Percentiles rank a stretch among this genome's conserved stretches.
Conservation (phyloP, 345 rosid species). For the Anacardium occidentale region DNA sequence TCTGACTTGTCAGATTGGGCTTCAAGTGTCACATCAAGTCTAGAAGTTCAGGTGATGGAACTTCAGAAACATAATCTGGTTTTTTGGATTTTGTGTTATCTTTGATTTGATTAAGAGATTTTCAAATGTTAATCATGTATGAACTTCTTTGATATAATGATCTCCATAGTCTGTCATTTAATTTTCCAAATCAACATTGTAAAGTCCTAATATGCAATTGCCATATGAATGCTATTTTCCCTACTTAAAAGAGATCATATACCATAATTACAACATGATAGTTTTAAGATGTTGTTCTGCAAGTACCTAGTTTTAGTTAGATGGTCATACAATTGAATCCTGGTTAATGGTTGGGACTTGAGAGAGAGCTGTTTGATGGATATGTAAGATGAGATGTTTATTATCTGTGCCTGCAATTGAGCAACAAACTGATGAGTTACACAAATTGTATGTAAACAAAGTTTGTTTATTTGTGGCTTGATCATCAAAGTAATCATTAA, state of each 20-base stretch:
- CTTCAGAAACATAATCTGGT: not conserved
- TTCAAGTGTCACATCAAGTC: constrained; percentile 75
- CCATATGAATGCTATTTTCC: not conserved
- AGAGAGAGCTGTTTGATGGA: not conserved
- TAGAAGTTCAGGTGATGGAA: constrained; percentile 65
- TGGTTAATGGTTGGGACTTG: too few relatives aligned
- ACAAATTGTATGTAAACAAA: too few relatives aligned
- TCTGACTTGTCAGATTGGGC: constrained; percentile 97
- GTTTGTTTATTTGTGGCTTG: not conserved
- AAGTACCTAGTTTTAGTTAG: not conserved
- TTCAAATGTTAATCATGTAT: not conserved
- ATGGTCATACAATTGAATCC: not conserved
- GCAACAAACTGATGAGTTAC: not conserved
- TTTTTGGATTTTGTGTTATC: not conserved
- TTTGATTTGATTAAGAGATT: not conserved
- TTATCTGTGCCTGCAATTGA: not conserved
- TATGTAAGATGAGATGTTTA: not conserved
- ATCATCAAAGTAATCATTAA: not conserved
- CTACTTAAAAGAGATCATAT: too few relatives aligned
- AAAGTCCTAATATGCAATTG: not conserved
- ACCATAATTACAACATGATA: too few relatives aligned
- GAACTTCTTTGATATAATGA: not conserved
- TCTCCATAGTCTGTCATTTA: too few relatives aligned
- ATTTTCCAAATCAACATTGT: too few relatives aligned
- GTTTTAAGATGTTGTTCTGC: too few relatives aligned